These are phyloP conservation scores for Stellera chamaejasme DNA, from an alignment of 345 rosid species.

Conservation along the genomic window DNA sequence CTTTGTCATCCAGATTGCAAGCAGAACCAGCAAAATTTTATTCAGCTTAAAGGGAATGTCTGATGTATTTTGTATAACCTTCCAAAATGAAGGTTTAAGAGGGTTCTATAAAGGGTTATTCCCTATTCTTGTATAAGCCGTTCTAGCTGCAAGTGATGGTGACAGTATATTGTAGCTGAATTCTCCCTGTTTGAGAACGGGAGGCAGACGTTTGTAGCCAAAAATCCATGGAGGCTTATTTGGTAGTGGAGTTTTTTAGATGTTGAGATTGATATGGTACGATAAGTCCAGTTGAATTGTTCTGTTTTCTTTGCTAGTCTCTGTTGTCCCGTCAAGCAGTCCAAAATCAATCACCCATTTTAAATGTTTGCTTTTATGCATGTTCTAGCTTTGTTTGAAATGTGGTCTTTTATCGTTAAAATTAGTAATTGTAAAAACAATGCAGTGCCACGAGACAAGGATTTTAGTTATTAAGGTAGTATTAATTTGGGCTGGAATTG, in stretches of 20 bases:
- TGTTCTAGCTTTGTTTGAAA: too few relatives aligned
- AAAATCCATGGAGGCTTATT: conserved; percentile 22
- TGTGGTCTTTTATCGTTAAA: too few relatives aligned
- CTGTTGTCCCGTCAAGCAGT: too few relatives aligned
- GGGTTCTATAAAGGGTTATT: conserved; percentile 94
- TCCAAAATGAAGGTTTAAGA: conserved; percentile 60
- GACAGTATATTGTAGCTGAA: conserved; percentile 16
- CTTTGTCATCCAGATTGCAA: conserved; percentile 97
- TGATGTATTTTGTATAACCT: conserved; percentile 74
- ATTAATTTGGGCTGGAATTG: too few relatives aligned
- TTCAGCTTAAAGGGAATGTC: conserved; percentile 61
- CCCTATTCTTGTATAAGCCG: conserved; percentile 81
- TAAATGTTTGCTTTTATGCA: too few relatives aligned
- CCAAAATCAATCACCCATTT: too few relatives aligned
- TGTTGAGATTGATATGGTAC: conserved; percentile 6
- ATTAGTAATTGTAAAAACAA: too few relatives aligned
- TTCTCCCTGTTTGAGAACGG: conserved; percentile 21
- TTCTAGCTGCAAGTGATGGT: conserved; percentile 42
- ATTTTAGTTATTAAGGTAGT: too few relatives aligned
- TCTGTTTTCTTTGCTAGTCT: too few relatives aligned
- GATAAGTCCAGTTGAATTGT: too few relatives aligned
- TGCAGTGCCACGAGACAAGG: too few relatives aligned
- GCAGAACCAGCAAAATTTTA: conserved; percentile 49
- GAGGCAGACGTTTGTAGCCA: conserved; percentile 26
- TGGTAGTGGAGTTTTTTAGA: not conserved